A percentile compares a stretch with the other conserved stretches of the same genome.
Conservation (phyloP, 352 stramenopile species). For the Elongisporangium prolatum region DNA sequence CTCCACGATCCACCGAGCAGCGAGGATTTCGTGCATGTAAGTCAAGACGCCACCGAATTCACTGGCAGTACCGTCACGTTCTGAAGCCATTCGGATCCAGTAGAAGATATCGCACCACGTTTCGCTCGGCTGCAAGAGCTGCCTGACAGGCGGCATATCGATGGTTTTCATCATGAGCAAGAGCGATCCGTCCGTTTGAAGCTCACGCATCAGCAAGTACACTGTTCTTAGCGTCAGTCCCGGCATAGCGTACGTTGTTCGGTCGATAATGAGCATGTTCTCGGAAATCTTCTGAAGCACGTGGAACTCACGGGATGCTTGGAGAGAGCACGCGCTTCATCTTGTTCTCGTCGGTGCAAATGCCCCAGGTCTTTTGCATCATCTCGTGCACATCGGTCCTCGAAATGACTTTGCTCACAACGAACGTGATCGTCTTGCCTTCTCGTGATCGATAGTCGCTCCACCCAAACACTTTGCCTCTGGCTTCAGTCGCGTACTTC, state of each 20-base stretch:
- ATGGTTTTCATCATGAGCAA: constrained; percentile 60
- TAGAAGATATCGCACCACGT: constrained; percentile 67
- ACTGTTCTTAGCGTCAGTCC: constrained; percentile 34
- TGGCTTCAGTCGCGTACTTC: constrained; percentile 21
- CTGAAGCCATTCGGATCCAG: constrained; percentile 42
- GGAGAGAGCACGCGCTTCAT: constrained; percentile 16
- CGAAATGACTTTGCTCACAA: background rate
- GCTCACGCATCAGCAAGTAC: constrained; percentile 33
- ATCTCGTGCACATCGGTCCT: constrained; percentile 6
- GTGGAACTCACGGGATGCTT: constrained; percentile 12
- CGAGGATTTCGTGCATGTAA: constrained; percentile 46
- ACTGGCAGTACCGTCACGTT: constrained; percentile 5
- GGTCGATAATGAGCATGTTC: constrained; percentile 23
- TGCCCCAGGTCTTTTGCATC: constrained; percentile 17
- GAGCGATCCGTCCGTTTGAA: constrained; percentile 19
- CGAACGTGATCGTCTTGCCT: constrained; percentile 43
- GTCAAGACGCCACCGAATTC: constrained; percentile 51
- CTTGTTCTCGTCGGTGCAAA: constrained; percentile 15
- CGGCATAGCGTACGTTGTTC: constrained; percentile 8
- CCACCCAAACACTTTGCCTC: constrained; percentile 44
- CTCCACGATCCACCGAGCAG: constrained; percentile 40
- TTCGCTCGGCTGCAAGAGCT: constrained; percentile 32
- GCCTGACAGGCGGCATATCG: constrained; percentile 39
- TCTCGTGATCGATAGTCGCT: constrained; percentile 33
- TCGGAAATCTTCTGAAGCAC: constrained; percentile 21